A percentile compares a stretch with the other conserved stretches of the same genome.
These are phyloP conservation scores for Yamadazyma diddensiae DNA, from an alignment of 1,139 yeast genomes.

Conservation along the genomic window DNA sequence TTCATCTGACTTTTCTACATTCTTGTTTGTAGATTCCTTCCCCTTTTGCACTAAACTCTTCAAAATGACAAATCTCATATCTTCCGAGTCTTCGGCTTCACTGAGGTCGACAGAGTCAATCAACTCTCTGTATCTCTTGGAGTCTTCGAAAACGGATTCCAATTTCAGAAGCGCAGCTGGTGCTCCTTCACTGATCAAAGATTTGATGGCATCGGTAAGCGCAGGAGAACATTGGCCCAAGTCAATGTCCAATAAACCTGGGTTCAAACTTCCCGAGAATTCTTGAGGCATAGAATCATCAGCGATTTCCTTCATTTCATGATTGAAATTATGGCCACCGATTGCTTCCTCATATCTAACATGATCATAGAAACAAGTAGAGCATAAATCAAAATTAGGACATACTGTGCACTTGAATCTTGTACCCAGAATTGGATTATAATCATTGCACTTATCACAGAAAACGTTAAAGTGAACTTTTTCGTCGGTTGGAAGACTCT, in stretches of 20 bases:
- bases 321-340: conserved; percentile 23
- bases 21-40: too few species aligned
- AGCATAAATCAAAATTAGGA: conserved; percentile 54
- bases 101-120: conserved; percentile 12
- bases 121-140: conserved; percentile 27
- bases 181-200: conserved; percentile 15
- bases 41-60: conserved; percentile 17
- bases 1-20: too few species aligned
- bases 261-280: too few species aligned
- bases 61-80: conserved; percentile 21
- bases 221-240: conserved; percentile 21
- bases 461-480: conserved; percentile 19
- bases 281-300: too few species aligned
- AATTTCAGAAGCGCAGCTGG: conserved; percentile 22
- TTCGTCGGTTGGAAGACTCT: conserved; percentile 3
- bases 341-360: conserved; percentile 10
- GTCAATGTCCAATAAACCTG: conserved; percentile 32
- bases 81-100: conserved; percentile 17
- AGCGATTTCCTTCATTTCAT: too few species aligned
- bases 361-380: conserved; percentile 36
- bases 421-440: conserved; percentile 36
- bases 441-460: conserved; percentile 43
- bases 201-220: conserved; percentile 19
- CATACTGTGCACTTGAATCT: conserved; percentile 56
- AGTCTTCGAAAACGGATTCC: conserved; percentile 20